Evolutionary conservation across 2,329 filamentous ascomycete species (phyloP), one percentile per base, ranked within the genome.

Genomic region (Colletotrichum eremochloae): DNA sequence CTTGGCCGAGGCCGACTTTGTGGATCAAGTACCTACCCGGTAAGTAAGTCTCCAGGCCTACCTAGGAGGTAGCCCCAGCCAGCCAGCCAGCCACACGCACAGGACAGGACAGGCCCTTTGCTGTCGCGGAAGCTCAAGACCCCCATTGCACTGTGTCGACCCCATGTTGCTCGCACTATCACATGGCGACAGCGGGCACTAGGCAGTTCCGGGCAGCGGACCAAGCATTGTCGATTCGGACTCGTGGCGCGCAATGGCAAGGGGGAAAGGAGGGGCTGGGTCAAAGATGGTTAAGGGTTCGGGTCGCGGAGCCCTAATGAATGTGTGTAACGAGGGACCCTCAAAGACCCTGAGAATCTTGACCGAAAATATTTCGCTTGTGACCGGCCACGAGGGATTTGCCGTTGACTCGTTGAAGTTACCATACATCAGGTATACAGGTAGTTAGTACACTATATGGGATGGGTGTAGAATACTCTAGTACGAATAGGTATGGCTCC

Each of bases 261-360:
- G 20, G 20, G 60, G 36, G 44, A n/a, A 24, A 24, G 24, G 24
- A 24, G 44, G 52, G 31, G 52, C 44, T 46, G 44, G 44, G 24
- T 24, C 24, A 24, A 24, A 12, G 20, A 8, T 68, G 53, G 42
- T 55, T 14, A 33, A 70, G 70, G 70, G 66, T 63, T 72, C 60
- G 70, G 55, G 48, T 65, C 53, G 31, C 58, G 33, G 66, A 72
- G 67, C 70, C 70, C 70, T 72, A 72, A 70, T 46, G 52, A 72
- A 70, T 46, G 52, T 12, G n/a, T 44, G 42, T 18, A 18, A 55
- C 7, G 31, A 55, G 68, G 48, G 55, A 69, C 66, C 69, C 69
- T 66, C 46, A 67, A 52, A 69, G 50, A 44, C 62, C 68, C 66
- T 69, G 48, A 38, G 9, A 68, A 64, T 40, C 46, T 24, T 40